Conservation (phyloP, 306 rosid genomes). For the Alnus rubra region DNA sequence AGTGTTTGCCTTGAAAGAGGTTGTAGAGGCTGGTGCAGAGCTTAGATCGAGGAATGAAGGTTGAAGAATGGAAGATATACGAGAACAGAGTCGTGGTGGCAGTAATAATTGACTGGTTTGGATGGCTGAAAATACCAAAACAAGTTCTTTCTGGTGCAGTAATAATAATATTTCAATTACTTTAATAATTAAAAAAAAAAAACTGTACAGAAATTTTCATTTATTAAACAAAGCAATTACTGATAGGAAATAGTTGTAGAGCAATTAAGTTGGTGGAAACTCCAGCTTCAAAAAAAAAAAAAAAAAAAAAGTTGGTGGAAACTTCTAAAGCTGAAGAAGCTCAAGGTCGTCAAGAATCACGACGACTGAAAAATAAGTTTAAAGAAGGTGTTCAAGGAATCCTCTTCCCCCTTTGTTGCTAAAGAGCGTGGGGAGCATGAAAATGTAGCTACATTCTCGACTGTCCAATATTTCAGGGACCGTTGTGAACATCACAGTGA, state of each 20-base stretch:
- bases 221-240: background rate
- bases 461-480: background rate
- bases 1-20: constrained; percentile 42
- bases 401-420: background rate
- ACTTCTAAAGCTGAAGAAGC: background rate
- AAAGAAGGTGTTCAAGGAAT: background rate
- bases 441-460: background rate
- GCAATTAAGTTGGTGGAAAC: background rate
- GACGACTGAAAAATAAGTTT: background rate
- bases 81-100: background rate
- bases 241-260: background rate
- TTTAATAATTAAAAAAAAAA: no score
- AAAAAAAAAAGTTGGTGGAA: background rate
- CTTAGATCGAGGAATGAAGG: background rate
- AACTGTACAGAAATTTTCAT: no score
- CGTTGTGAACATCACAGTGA: background rate
- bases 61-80: background rate
- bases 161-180: no score
- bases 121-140: background rate
- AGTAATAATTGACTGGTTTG: background rate
- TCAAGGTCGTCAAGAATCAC: background rate
- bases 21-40: constrained; percentile 40
- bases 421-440: background rate
- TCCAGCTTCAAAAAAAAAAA: no score
- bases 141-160: background rate